Evolutionary conservation across 306 rosid species (phyloP).

Genomic region (Pueraria montana): DNA sequence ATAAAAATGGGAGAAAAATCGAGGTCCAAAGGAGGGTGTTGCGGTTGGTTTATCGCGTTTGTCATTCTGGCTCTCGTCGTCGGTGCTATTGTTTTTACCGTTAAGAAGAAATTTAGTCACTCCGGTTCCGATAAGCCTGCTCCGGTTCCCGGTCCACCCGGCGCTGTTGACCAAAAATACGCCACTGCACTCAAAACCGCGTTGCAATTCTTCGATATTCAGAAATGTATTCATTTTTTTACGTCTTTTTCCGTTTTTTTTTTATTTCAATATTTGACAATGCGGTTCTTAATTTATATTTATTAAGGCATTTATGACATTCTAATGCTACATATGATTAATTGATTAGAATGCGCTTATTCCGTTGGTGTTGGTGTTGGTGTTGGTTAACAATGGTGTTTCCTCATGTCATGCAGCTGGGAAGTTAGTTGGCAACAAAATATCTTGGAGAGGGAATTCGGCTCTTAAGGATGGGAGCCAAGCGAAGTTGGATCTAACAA

Average conservation of each 20-base stretch:
- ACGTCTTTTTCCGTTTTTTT: too few relatives aligned
- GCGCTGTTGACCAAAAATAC: slow-evolving; percentile 70
- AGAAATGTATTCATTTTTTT: slow-evolving; percentile 69
- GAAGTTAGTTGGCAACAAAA: slow-evolving; percentile 66
- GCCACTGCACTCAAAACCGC: slow-evolving; percentile 79
- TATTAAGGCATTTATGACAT: background rate
- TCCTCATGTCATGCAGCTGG: slow-evolving; percentile 72
- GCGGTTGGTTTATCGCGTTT: slow-evolving; percentile 75
- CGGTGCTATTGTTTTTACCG: slow-evolving; percentile 60
- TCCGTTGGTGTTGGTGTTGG: too few relatives aligned
- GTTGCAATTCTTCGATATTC: slow-evolving; percentile 86
- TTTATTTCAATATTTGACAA: background rate
- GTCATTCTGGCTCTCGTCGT: slow-evolving; percentile 68
- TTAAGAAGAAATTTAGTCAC: slow-evolving; percentile 63
- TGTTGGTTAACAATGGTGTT: slow-evolving; percentile 22
- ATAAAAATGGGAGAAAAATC: slow-evolving; percentile 69
- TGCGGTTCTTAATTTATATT: background rate
- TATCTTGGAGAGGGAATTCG: slow-evolving; percentile 96
- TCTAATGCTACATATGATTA: too few relatives aligned
- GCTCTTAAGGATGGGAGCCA: slow-evolving; percentile 81
- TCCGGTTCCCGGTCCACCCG: slow-evolving; percentile 90
- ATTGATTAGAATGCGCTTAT: too few relatives aligned
- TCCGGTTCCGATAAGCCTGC: slow-evolving; percentile 54
- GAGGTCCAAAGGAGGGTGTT: slow-evolving; percentile 63
- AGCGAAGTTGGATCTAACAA: slow-evolving; percentile 75